Base-by-base conservation (phyloP, 148 eudicot species). In the Nepenthes gracilis region DNA sequence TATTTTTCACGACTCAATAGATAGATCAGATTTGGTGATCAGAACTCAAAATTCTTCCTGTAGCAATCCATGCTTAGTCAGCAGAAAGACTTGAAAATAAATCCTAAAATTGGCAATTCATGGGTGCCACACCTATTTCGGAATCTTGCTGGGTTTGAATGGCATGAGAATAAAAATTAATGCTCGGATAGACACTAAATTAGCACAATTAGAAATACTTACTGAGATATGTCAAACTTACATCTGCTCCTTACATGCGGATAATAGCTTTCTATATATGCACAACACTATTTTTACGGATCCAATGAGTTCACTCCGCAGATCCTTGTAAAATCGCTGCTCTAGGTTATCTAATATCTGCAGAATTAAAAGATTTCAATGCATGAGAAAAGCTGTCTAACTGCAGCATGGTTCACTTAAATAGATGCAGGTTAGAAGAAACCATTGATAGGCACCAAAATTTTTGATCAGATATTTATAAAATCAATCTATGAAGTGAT, bases 241-340 rank as follows among this genome's bases (percentile, higher is more conserved):
- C 97, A 89, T 83, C 75, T 89, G 94, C 81, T 84, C 86, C 83
- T 86, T 89, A 74, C 97, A 89, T 72, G 94, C 72, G 57, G 85
- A 75, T 64, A 86, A 66, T 74, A 89, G 74, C 78, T 78, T 89
- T 77, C 84, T 77, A 74, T 86, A 89, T 63, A 89, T 62, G 61
- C 83, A 77, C 57, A 80, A 62, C 67, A 86, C 94, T 71, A 78
- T 75, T 73, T 83, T 84, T 64, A 75, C 97, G 50, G 90, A 83
- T 64, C 87, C 94, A 57, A 80, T 55, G 57, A 82, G 75, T 64
- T 80, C 82, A 72, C 73, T 83, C 64, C 97, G 76, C 81, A 86
- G 77, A 73, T 89, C 90, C 75, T 89, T 89, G 81, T 89, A 89
- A 79, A 80, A 86, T 66, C 83, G 77, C 66, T 86, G 97, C 60